phyloP scores from a whole-genome alignment of 768 basidiomycete genomes.

The Agaricus subrufescens region DNA sequence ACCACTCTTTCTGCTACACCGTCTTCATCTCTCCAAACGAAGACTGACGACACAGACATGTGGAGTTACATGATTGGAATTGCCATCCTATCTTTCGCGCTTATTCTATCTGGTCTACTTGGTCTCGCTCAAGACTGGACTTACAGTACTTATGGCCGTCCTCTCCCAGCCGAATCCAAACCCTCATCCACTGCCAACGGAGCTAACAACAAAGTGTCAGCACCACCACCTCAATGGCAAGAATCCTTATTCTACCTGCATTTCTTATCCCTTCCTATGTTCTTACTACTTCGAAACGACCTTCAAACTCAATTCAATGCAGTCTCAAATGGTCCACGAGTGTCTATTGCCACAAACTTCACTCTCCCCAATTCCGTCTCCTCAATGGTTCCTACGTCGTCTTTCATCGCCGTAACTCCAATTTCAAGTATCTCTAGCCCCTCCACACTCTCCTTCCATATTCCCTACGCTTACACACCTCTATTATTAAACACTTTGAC shows the following conservation, averaged over 20 bases:
- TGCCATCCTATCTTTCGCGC: constrained; percentile 65
- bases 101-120: constrained; percentile 76
- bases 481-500: constrained; percentile 77
- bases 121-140: constrained; percentile 86
- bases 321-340: constrained; percentile 35
- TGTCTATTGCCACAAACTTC: constrained; percentile 29
- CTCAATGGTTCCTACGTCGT: constrained; percentile 8
- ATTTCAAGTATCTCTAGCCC: constrained; percentile 22
- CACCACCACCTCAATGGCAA: constrained; percentile 48
- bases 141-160: constrained; percentile 39
- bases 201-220: constrained; percentile 3
- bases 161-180: not conserved
- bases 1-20: constrained; percentile 77
- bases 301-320: constrained; percentile 41
- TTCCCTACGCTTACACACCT: constrained; percentile 60
- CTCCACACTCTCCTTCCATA: constrained; percentile 28
- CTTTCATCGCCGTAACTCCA: not conserved
- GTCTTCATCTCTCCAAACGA: constrained; percentile 18
- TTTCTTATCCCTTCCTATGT: constrained; percentile 75
- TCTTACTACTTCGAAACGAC: constrained; percentile 53
- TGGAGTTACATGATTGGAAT: constrained; percentile 67
- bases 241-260: constrained; percentile 93
- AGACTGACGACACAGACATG: constrained; percentile 16
- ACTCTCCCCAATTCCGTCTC: constrained; percentile 17
- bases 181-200: not conserved